These are phyloP conservation scores for Suillus plorans DNA, from an alignment of 768 basidiomycete species.

Conservation along the genomic window DNA sequence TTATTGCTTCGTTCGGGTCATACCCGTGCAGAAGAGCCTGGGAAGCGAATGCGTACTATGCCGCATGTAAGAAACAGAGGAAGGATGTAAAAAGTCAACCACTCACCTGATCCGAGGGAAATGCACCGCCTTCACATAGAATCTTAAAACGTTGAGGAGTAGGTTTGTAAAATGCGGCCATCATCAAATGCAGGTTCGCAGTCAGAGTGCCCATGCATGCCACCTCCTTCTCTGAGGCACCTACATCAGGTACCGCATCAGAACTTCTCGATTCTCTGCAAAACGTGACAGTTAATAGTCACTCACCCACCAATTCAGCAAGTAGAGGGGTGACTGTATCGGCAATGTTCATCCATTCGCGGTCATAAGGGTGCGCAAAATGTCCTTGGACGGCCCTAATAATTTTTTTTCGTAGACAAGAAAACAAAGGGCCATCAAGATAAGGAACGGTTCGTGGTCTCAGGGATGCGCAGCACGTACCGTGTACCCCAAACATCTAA, in stretches of 20 bases:
- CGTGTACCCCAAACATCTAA: constrained; percentile 77
- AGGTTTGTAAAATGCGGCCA: constrained; percentile 92
- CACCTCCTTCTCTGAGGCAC: constrained; percentile 86
- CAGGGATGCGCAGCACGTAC: constrained; percentile 35
- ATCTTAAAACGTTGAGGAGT: constrained; percentile 86
- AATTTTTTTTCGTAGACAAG: constrained; percentile 7
- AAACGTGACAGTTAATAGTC: not conserved
- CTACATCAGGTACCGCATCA: constrained; percentile 36
- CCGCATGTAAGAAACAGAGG: constrained; percentile 10
- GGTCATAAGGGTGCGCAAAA: constrained; percentile 80
- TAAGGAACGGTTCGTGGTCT: not conserved
- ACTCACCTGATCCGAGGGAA: constrained; percentile 93
- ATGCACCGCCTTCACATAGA: constrained; percentile 90
- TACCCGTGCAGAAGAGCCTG: constrained; percentile 81
- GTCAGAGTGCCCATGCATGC: constrained; percentile 96
- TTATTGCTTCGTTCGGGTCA: constrained; percentile 68
- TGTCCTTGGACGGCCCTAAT: constrained; percentile 84
- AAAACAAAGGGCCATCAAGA: constrained; percentile 15
- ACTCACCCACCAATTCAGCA: constrained; percentile 80
- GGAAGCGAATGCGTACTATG: constrained; percentile 94
- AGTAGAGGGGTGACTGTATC: constrained; percentile 71
- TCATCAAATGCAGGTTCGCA: constrained; percentile 92
- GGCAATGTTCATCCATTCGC: constrained; percentile 82
- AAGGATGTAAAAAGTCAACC: not conserved
- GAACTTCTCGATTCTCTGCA: not conserved